A percentile compares a stretch with the other conserved stretches of the same genome.
phyloP scores from a whole-genome alignment of 2,329 filamentous ascomycete genomes.

The Nemania serpens region DNA sequence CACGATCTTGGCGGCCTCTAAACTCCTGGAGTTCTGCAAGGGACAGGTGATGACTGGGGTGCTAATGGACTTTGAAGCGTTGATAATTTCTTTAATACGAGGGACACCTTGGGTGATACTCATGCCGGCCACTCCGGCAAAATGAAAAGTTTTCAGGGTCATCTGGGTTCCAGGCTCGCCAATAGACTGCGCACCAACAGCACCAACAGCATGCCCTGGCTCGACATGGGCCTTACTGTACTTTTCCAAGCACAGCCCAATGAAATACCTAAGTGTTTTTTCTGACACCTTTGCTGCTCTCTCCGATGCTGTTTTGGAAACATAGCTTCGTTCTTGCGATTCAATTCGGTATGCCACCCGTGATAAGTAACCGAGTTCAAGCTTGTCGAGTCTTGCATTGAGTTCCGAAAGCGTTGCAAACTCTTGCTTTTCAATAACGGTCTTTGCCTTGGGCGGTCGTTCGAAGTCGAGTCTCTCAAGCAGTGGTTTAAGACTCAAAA shows the following conservation, averaged over 20 bases:
- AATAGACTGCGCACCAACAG: slow-evolving; percentile 95
- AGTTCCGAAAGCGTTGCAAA: slow-evolving; percentile 24
- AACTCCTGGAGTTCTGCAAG: slow-evolving; percentile 73
- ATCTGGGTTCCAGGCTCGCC: slow-evolving; percentile 98
- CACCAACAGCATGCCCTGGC: slow-evolving; percentile 93
- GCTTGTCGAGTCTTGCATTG: slow-evolving; percentile 18
- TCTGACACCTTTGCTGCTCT: slow-evolving; percentile 83
- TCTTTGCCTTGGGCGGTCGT: slow-evolving; percentile 25
- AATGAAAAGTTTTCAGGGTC: slow-evolving; percentile 99
- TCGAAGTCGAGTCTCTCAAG: slow-evolving; percentile 28
- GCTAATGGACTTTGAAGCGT: slow-evolving; percentile 90
- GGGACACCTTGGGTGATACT: slow-evolving; percentile 99
- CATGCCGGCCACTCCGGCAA: slow-evolving; percentile 99
- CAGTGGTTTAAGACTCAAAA: slow-evolving; percentile 21
- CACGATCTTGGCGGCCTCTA: slow-evolving; percentile 84
- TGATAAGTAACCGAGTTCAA: slow-evolving; percentile 26
- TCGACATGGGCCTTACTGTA: slow-evolving; percentile 91
- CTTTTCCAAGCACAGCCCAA: slow-evolving; percentile 82
- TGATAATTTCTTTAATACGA: slow-evolving; percentile 99
- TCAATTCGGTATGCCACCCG: slow-evolving; percentile 32
- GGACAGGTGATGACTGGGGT: slow-evolving; percentile 92
- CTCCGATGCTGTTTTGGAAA: slow-evolving; percentile 50
- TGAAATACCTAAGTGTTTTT: slow-evolving; percentile 74
- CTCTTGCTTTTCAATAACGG: slow-evolving; percentile 26
- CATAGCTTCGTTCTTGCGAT: slow-evolving; percentile 36